Base-by-base conservation (phyloP, 306 rosid genomes). In the Sicyos edulis region DNA sequence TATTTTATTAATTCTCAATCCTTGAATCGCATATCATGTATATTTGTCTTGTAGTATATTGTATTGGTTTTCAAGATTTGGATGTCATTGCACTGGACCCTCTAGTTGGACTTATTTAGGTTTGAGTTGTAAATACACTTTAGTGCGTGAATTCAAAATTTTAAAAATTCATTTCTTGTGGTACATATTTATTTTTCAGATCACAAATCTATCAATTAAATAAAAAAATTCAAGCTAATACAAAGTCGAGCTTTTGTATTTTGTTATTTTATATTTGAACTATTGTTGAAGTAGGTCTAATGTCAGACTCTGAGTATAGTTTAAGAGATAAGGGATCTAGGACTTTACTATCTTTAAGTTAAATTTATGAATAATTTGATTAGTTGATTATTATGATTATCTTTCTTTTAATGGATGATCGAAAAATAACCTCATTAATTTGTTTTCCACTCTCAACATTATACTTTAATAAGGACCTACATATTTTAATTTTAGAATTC, bases 1-100 rank as follows among this genome's bases (percentile, higher is more conserved):
- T 20, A 47, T 45, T 65, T 47, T 7, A 6, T 68, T 68, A 49
- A 49, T 49, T 68, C 20, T 47, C 4, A 22, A 49, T 68, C 72
- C 32, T 49, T 68, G 71, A 29, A 19, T 66, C 42, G 40, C 54
- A 19, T 66, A 42, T 20, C 71, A 11, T 66, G 55, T 45, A 45
- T 45, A 44, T 44, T 57, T 57, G 63, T 22, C 11, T 37, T 64
- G 53, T 64, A 64, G 70, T n/a, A 17, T 37, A 42, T 42, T 34
- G n/a, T 45, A 20, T 45, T 45, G 55, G 54, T 68, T 67, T 47
- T 49, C 54, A 42, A 8, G 47, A 19, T 44, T 44, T 26, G 26
- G 54, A 65, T 44, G 51, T 4, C 26, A 64, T 64, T 12, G 16
- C 68, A 16, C 16, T 61, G 13, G 14, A 32, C 49, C 3, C 49